Percentiles rank a stretch among this genome's conserved stretches.
phyloP scores from a whole-genome alignment of 2,329 filamentous ascomycete species.

The Fusarium subglutinans region DNA sequence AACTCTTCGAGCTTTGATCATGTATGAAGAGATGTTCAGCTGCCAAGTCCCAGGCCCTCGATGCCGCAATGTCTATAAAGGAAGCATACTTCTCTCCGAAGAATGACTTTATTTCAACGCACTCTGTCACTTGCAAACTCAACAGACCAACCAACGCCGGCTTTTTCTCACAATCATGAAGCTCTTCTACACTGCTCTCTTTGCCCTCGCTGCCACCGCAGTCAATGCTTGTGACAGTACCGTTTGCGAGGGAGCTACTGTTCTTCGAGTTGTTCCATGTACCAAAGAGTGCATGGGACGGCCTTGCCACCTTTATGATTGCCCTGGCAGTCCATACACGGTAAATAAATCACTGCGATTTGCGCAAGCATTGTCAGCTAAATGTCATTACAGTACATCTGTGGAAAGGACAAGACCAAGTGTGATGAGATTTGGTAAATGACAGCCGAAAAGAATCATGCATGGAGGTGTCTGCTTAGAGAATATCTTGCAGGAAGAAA shows the following conservation, averaged over 20 bases:
- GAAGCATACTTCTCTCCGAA: fast-evolving
- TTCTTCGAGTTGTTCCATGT: neutral
- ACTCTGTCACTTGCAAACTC: neutral
- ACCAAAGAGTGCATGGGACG: constrained; percentile 1
- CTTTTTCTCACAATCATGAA: neutral
- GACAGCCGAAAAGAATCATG: too few relatives aligned
- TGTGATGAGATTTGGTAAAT: neutral
- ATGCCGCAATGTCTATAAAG: neutral
- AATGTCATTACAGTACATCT: neutral
- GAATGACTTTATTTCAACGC: neutral
- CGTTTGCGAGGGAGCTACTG: neutral
- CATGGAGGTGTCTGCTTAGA: fast-evolving
- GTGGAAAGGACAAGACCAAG: constrained; percentile 8
- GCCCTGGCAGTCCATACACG: neutral
- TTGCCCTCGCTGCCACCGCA: neutral
- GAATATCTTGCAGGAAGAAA: fast-evolving
- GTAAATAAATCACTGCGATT: neutral
- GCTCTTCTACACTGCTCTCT: neutral
- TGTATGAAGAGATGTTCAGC: fast-evolving
- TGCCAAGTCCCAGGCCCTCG: fast-evolving
- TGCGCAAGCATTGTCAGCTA: fast-evolving
- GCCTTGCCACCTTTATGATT: neutral
- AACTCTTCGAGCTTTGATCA: neutral
- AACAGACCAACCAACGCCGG: too few relatives aligned
- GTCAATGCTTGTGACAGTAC: neutral